Base-by-base conservation (phyloP, 2,329 filamentous ascomycete genomes). In the Colletotrichum sojae region DNA sequence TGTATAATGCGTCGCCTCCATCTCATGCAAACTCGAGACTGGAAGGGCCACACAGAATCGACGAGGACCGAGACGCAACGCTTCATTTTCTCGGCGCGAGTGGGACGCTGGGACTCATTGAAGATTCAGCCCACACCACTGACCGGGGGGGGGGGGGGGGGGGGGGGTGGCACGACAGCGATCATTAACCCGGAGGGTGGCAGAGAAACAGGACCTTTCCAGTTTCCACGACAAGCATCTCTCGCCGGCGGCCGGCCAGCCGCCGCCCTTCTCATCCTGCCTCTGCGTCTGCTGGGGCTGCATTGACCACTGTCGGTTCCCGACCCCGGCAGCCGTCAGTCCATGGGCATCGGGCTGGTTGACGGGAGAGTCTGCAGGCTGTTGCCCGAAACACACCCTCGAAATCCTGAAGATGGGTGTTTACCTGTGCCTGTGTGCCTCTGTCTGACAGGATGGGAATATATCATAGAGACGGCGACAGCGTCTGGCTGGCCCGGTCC, bases 101-200 rank as follows among this genome's bases (percentile, higher is more conserved):
- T 64, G 62, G 61, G 22, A 48, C 61, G 53, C 43, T 64, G 62
- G 61, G 22, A 48, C 61, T 58, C 43, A 15, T 36, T 8, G 48
- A 61, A 45, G 13, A 59, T 52, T 27, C n/a, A 48, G 51, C 39
- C 22, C 51, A 55, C 40, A 10, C 10, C 31, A 36, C 20, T 16
- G 39, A 25, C 39, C 31, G 31, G 36, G 51, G 43, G 16, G 22
- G 22, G 43, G 16, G 22, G 22, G 31, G 36, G 51, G 43, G 16
- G 22, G 22, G 31, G 36, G 51, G 43, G 16, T 3, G 22, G 18
- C 16, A 13, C 31, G 31, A 36, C 58, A 54, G 39, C 51, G 39
- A 62, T 60, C 57, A 31, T 15, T 49, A 36, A 36, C 20, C 31
- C 25, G 16, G 31, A 36, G 31, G 31, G 31, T 36, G 31, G 31